Evolutionary conservation across 805 yeast genomes (phyloP).

Genomic region (Cyberlindnera sargentensis): DNA sequence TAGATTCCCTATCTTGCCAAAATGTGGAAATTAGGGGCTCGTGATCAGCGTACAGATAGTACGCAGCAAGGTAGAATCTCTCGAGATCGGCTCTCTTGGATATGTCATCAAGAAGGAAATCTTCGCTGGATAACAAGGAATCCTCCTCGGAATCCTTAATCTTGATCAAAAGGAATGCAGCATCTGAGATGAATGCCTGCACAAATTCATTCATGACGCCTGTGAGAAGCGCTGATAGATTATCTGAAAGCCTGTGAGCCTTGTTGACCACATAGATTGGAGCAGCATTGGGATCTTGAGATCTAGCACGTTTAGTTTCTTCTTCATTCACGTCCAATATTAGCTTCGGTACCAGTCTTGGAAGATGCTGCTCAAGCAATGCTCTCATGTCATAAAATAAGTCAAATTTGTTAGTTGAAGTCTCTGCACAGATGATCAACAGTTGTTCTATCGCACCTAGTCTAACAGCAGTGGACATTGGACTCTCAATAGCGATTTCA

Average conservation of each 20-base stretch:
- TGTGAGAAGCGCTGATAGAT: conserved; percentile 26
- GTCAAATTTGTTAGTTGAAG: conserved; percentile 37
- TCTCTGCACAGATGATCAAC: conserved; percentile 53
- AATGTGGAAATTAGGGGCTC: conserved; percentile 50
- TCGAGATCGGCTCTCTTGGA: conserved; percentile 80
- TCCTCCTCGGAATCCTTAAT: conserved; percentile 74
- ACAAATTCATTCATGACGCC: conserved; percentile 44
- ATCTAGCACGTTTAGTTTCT: conserved; percentile 31
- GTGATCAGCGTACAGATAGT: conserved; percentile 59
- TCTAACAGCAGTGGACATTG: conserved; percentile 51
- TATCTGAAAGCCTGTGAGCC: conserved; percentile 17
- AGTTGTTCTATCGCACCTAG: conserved; percentile 68
- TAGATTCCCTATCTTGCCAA: conserved; percentile 64
- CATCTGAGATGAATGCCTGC: conserved; percentile 49
- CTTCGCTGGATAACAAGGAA: conserved; percentile 50
- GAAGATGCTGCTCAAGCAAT: conserved; percentile 58
- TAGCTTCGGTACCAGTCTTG: conserved; percentile 46
- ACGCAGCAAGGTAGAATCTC: conserved; percentile 71
- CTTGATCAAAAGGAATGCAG: conserved; percentile 59
- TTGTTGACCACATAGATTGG: conserved; percentile 18
- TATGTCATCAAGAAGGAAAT: conserved; percentile 51
- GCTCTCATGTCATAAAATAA: conserved; percentile 60
- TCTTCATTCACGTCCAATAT: conserved; percentile 43
- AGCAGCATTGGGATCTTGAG: conserved; percentile 14
- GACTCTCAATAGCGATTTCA: conserved; percentile 46